Evolutionary conservation across 1,284 basidiomycete species (phyloP), one percentile per base, ranked within the genome.

Genomic region (Ganoderma lucidum): DNA sequence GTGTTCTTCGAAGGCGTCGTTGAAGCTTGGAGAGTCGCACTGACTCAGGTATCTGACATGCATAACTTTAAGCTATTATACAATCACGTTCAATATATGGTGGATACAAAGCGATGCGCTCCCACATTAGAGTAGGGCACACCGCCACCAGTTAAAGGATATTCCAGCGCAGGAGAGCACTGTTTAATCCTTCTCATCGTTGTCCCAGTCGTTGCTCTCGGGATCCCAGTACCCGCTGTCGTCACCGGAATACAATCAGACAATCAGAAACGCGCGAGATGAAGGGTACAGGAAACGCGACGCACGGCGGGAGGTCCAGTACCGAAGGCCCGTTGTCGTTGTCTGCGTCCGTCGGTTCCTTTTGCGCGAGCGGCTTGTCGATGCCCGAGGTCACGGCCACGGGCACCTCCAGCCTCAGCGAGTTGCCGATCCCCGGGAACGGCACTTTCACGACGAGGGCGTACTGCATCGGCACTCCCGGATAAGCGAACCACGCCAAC

Each of bases 361-460:
- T 62, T 4, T 23, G 65, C 48, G 60, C 59, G 6, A 70, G 15
- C 12, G 69, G 53, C 30, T 41, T 23, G 19, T 67, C 65, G 42
- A 73, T 63, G 1, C 72, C 70, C 6, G 70, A 73, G 5, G 69
- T 65, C 41, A 73, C 39, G 0, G 15, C 61, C n/a, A 71, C 64
- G 8, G 70, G 72, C n/a, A 71, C 42, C 12, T 58, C 55, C 4
- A 70, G 45, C 30, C 55, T 37, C 12, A 71, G 28, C 62, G 64
- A 51, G 35, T 73, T 73, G 17, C 70, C 70, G 1, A 73, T 64
- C 1, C 72, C 72, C 3, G 72, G 70, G 55, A 73, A 73, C 23
- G 70, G 68, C 6, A 73, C 68, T 15, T 69, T 73, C 35, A 73
- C n/a, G 10, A 41, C 42, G 5, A 73, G 62, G 2, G 28, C 6